Base-by-base conservation (phyloP, 1,139 yeast genomes). In the Magnusiomyces tetraspermus region DNA sequence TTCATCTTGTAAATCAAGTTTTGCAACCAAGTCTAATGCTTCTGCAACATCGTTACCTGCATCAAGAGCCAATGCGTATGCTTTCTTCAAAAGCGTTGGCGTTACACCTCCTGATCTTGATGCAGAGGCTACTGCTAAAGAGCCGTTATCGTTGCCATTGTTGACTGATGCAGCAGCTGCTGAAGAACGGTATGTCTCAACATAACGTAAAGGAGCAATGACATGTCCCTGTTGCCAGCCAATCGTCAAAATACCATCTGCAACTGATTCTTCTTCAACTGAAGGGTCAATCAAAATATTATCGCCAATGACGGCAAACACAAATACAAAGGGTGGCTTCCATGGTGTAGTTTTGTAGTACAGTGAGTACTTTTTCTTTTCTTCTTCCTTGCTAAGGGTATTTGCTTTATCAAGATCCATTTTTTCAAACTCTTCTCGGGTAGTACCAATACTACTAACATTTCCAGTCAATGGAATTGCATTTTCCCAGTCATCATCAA, bases 401-500 rank as follows among this genome's bases (percentile, higher is more conserved):
- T 8, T 8, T 5, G 33, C 23, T 2, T 15, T 22, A 23, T 26
- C 33, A 8, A 2, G 53, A 55, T 19, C 53, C 51, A 22, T 40
- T 43, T 4, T 47, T 4, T 63, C 63, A 43, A 64, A 62, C 13
- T 22, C 24, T 8, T 21, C 42, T n/a, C 8, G 8, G n/a, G 42
- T 17, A 19, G 42, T 38, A 3, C 42, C 42, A 17, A 19, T 19
- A 19, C 42, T 38, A 21, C 42, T 38, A 21, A 38, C 42, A 19
- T 38, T 38, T 8, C 69, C 63, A 46, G 77, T 72, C 38, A 85
- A 68, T 47, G 66, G 75, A 53, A 61, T 73, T 36, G 83, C 79
- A 58, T 72, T 74, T 62, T 75, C 84, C 92, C 85, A 90, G 64
- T 82, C 95, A 62, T 89, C 97, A 46, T 90, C 83, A 63, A 90